Evolutionary conservation across 139 green algal genomes (phyloP).

Genomic region (Axilococcus clingmanii): DNA sequence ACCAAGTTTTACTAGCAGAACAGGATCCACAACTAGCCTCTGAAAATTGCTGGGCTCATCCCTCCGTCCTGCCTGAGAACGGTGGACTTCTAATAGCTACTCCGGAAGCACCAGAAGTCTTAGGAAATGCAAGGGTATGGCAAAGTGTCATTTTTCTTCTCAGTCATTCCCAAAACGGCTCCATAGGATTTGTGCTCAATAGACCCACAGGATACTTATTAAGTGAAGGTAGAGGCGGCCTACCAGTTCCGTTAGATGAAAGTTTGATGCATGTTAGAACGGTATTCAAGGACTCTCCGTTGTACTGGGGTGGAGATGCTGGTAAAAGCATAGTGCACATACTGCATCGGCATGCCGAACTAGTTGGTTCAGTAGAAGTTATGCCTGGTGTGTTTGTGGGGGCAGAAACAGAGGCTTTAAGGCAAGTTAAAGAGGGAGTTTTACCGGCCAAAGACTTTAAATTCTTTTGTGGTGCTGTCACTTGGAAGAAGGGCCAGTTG

Average conservation of each 20-base stretch:
- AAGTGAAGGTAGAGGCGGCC: not conserved
- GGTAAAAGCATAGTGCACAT: not conserved
- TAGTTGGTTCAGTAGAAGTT: slow-evolving; percentile 3
- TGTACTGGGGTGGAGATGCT: slow-evolving; percentile 6
- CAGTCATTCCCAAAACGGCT: slow-evolving; percentile 31
- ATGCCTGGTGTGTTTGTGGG: not conserved
- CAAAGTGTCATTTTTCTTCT: slow-evolving; percentile 50
- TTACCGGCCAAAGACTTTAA: slow-evolving; percentile 35
- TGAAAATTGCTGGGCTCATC: slow-evolving; percentile 38
- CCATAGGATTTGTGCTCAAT: slow-evolving; percentile 54
- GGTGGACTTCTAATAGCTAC: slow-evolving; percentile 44
- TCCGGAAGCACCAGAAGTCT: slow-evolving; percentile 10
- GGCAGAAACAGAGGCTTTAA: slow-evolving; percentile 33
- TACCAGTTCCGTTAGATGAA: not conserved
- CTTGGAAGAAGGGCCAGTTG: slow-evolving; percentile 45
- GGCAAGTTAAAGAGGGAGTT: slow-evolving; percentile 8
- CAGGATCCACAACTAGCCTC: slow-evolving; percentile 3
- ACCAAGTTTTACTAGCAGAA: no score
- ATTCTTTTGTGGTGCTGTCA: slow-evolving; percentile 44
- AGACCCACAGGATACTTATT: slow-evolving; percentile 22
- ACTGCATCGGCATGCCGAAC: not conserved
- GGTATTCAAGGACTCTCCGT: not conserved
- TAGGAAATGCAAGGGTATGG: slow-evolving; percentile 18
- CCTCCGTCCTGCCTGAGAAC: slow-evolving; percentile 21
- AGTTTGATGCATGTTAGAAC: not conserved